phyloP scores from a whole-genome alignment of 192 early-diverging fungal species.

The Physocladia obscura region DNA sequence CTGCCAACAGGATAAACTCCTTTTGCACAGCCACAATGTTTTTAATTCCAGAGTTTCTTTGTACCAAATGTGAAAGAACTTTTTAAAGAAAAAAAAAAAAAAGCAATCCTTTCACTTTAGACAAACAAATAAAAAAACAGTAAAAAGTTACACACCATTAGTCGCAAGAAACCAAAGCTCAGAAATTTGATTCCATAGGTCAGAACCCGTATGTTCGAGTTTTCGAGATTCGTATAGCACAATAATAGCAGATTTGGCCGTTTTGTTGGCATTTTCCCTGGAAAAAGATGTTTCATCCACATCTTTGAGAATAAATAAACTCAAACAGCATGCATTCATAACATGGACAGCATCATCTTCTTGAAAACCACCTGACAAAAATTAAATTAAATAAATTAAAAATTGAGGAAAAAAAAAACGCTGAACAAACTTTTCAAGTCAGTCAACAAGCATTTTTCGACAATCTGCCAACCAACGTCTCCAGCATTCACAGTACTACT shows the following conservation, averaged over 20 bases:
- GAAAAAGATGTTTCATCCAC: background rate
- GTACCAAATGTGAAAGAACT: too few species aligned
- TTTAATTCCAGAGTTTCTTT: too few species aligned
- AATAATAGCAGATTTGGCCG: background rate
- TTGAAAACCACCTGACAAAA: background rate
- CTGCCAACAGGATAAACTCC: too few species aligned
- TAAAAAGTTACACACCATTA: background rate
- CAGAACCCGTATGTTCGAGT: background rate
- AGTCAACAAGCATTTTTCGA: background rate
- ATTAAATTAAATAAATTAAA: background rate
- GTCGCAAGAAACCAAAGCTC: constrained; percentile 18
- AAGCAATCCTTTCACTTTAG: too few species aligned
- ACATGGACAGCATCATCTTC: background rate
- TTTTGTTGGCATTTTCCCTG: background rate
- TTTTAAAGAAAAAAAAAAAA: too few species aligned
- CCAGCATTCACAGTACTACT: background rate
- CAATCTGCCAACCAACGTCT: background rate
- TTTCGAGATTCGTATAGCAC: background rate
- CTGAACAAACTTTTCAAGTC: background rate
- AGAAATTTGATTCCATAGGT: constrained; percentile 2
- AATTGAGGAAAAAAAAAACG: background rate
- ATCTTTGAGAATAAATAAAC: constrained; percentile 7
- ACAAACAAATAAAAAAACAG: too few species aligned
- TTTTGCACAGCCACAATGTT: too few species aligned
- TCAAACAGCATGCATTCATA: constrained; percentile 14